These are phyloP conservation scores for Venturia aucupariae DNA, from an alignment of 2,329 filamentous ascomycete genomes.

Conservation along the genomic window DNA sequence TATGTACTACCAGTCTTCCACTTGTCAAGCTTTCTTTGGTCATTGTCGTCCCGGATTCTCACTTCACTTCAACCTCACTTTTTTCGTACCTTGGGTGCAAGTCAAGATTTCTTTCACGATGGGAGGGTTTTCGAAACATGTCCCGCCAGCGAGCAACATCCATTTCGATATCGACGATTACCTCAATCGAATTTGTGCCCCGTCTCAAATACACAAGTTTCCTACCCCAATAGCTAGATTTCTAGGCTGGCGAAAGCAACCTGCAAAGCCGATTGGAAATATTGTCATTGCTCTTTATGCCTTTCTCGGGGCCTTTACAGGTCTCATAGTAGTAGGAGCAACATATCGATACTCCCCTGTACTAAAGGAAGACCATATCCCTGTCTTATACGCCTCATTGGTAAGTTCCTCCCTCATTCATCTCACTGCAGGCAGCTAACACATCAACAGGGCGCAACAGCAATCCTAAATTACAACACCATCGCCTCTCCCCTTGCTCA, in stretches of 20 bases:
- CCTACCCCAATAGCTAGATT: slow-evolving; percentile 60
- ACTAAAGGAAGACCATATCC: slow-evolving; percentile 31
- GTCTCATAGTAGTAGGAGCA: slow-evolving; percentile 33
- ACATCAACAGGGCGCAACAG: slow-evolving; percentile 33
- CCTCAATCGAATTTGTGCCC: slow-evolving; percentile 61
- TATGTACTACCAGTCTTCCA: too few species aligned
- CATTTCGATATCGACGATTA: slow-evolving; percentile 69
- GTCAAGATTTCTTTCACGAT: background rate
- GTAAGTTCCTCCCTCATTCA: slow-evolving; percentile 21
- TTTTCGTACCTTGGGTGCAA: background rate
- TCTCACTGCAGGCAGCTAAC: background rate
- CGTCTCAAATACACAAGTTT: slow-evolving; percentile 53
- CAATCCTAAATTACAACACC: slow-evolving; percentile 39
- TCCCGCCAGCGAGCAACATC: slow-evolving; percentile 1
- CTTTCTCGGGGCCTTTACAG: slow-evolving; percentile 35
- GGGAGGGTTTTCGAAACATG: background rate
- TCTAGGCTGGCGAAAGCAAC: slow-evolving; percentile 39
- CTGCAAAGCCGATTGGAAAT: slow-evolving; percentile 32
- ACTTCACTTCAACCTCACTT: background rate
- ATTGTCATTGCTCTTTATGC: slow-evolving; percentile 34
- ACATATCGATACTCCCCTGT: slow-evolving; percentile 32
- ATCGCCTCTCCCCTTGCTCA: slow-evolving; percentile 39
- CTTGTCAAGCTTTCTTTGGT: background rate
- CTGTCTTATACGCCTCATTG: slow-evolving; percentile 35
- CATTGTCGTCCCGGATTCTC: background rate